Conservation (phyloP, 495 filamentous ascomycete species). For the Xylaria intraflava region DNA sequence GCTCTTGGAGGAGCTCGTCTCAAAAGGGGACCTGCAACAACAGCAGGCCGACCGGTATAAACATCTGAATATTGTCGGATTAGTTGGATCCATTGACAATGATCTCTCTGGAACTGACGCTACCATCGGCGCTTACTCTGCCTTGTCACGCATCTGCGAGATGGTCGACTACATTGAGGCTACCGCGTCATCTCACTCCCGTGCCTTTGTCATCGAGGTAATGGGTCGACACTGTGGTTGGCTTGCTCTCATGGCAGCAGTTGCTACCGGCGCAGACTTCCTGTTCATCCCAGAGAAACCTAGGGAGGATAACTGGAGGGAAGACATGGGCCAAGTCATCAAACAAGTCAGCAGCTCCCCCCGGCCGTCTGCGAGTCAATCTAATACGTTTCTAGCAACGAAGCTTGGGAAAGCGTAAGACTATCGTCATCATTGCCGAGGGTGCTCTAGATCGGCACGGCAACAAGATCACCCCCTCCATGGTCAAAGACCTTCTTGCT, state of each 20-base stretch:
- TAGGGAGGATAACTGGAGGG: conserved; percentile 76
- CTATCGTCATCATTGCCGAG: conserved; percentile 96
- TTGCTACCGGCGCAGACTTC: conserved; percentile 93
- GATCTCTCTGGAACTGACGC: conserved; percentile 96
- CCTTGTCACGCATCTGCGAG: conserved; percentile 84
- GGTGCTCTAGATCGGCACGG: conserved; percentile 83
- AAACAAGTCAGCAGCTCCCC: conserved; percentile 51
- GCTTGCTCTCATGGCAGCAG: conserved; percentile 94
- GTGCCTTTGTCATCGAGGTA: conserved; percentile 96
- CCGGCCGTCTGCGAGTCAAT: neutral
- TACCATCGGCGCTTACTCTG: conserved; percentile 95
- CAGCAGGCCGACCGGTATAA: conserved; percentile 66
- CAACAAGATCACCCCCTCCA: conserved; percentile 70
- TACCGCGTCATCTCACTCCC: conserved; percentile 91
- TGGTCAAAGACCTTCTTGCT: conserved; percentile 82
- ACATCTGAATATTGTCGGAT: conserved; percentile 88
- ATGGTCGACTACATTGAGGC: conserved; percentile 95
- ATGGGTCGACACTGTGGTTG: conserved; percentile 99
- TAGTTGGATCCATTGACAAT: conserved; percentile 98
- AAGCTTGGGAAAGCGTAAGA: conserved; percentile 85
- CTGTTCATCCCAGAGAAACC: conserved; percentile 96
- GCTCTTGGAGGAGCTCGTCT: conserved; percentile 74
- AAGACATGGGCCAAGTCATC: conserved; percentile 80
- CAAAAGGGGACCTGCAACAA: conserved; percentile 56
- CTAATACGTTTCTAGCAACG: conserved; percentile 64